These are phyloP conservation scores for Biscogniauxia sp. DNA, from an alignment of 2,329 filamentous ascomycete genomes.

Conservation along the genomic window DNA sequence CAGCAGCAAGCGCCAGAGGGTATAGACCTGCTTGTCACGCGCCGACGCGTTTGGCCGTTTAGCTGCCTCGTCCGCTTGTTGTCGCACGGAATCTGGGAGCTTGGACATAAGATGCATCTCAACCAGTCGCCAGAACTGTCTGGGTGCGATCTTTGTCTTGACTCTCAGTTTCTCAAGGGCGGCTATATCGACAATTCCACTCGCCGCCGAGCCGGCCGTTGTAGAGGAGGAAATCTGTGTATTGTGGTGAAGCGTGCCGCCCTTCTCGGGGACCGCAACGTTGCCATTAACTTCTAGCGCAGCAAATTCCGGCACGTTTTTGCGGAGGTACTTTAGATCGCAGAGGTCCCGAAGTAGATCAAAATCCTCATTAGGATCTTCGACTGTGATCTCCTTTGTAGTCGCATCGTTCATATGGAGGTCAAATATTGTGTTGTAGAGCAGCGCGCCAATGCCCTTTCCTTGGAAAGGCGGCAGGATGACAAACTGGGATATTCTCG, in stretches of 20 bases:
- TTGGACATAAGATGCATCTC: conserved; percentile 72
- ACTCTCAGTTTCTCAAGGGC: conserved; percentile 56
- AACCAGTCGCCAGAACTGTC: conserved; percentile 73
- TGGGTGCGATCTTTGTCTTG: conserved; percentile 67
- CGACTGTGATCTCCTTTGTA: conserved; percentile 82
- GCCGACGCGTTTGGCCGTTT: conserved; percentile 40
- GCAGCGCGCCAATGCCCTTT: conserved; percentile 71
- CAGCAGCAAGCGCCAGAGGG: conserved; percentile 70
- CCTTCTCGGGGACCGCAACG: conserved; percentile 48
- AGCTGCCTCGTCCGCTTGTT: conserved; percentile 37
- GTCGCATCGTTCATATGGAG: conserved; percentile 64
- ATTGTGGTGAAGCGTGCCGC: conserved; percentile 31
- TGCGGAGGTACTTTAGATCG: conserved; percentile 65
- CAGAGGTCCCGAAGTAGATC: conserved; percentile 75
- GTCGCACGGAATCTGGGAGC: conserved; percentile 55
- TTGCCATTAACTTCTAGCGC: conserved; percentile 53
- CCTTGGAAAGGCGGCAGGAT: conserved; percentile 85
- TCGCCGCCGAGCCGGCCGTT: conserved; percentile 27
- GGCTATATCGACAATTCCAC: conserved; percentile 55
- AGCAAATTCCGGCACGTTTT: conserved; percentile 54
- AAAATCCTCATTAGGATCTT: conserved; percentile 88
- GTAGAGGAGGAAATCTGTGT: conserved; percentile 27
- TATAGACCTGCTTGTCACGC: conserved; percentile 60
- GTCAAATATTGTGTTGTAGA: conserved; percentile 79
- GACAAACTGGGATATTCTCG: conserved; percentile 89